phyloP scores from a whole-genome alignment of 2,329 filamentous ascomycete species.

The Coniosporium tulheliwenetii region DNA sequence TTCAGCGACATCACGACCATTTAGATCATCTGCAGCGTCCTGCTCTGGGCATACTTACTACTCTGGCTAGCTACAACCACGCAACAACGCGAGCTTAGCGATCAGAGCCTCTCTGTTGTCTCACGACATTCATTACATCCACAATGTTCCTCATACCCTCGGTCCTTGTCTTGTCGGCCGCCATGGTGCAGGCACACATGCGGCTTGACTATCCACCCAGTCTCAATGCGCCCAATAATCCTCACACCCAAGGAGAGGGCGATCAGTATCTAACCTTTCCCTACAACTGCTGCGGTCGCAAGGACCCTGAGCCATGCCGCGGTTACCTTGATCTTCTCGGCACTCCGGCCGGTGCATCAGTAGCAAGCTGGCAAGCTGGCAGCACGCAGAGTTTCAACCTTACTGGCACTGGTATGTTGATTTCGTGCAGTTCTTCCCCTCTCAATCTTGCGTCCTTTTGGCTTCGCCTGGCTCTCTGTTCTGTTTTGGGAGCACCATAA shows the following conservation, averaged over 20 bases:
- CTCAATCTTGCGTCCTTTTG: background rate
- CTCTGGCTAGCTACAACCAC: too few relatives aligned
- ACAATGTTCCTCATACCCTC: background rate
- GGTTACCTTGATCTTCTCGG: constrained; percentile 28
- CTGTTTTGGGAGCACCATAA: background rate
- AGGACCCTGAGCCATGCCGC: constrained; percentile 17
- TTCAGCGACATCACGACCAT: too few relatives aligned
- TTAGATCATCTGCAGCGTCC: too few relatives aligned
- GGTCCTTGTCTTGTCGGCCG: background rate
- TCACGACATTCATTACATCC: background rate
- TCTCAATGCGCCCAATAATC: constrained; percentile 28
- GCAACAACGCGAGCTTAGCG: too few relatives aligned
- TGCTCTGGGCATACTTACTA: too few relatives aligned
- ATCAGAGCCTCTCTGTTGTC: background rate
- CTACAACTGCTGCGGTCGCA: constrained; percentile 27
- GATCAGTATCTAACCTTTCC: constrained; percentile 26
- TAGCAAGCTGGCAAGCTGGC: constrained; percentile 27
- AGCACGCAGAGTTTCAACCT: constrained; percentile 25
- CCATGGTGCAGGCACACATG: constrained; percentile 19
- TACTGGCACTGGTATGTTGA: constrained; percentile 10
- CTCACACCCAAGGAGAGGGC: constrained; percentile 18
- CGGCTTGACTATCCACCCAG: constrained; percentile 25
- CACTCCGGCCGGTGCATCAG: constrained; percentile 24
- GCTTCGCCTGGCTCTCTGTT: background rate
- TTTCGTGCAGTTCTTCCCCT: constrained; percentile 1